Evolutionary conservation across 495 filamentous ascomycete species (phyloP), one percentile per base, ranked within the genome.

Genomic region (Trichodelitschia bisporula): DNA sequence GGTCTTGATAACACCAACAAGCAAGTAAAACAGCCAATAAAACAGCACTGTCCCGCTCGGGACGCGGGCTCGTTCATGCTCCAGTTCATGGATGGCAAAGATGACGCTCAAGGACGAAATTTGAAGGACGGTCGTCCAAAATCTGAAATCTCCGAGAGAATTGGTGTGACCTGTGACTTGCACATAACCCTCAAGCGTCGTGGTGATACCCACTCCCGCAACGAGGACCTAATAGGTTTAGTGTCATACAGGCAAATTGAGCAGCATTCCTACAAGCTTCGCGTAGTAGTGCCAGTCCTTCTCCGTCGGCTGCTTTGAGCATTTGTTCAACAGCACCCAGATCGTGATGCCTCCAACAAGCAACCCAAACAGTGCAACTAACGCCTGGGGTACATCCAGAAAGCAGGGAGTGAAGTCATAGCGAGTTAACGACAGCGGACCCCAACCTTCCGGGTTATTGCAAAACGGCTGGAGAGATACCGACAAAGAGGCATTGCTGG

Each of bases 391-490:
- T 8, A 82, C 61, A 47, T 95, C 86, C 30, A 91, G 61, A 47
- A 93, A 95, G 53, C 86, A 97, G 33, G 86, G 80, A 19, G 86
- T 92, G 50, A 97, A 76, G 48, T 93, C 82, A 50, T 75, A 89
- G 37, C 82, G 57, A 33, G 63, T 58, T 13, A 65, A 64, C 48
- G 77, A 84, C 41, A 97, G 34, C 12, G 86, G 86, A 6, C 86
- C 86, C 86, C 86, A 97, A 45, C 86, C 86, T 51, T 92, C 82
- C 18, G 56, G 51, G 53, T 89, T 78, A 40, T 69, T 64, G 51
- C 82, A 92, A 51, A 91, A 61, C 19, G 73, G 66, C 44, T 86
- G 74, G 28, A n/a, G n/a, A n/a, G n/a, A n/a, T n/a, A n/a, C n/a
- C n/a, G n/a, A n/a, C n/a, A n/a, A n/a, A n/a, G n/a, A n/a, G n/a